Evolutionary conservation across 257 asterid genomes (phyloP).

Genomic region (Solanum ossicruentum): DNA sequence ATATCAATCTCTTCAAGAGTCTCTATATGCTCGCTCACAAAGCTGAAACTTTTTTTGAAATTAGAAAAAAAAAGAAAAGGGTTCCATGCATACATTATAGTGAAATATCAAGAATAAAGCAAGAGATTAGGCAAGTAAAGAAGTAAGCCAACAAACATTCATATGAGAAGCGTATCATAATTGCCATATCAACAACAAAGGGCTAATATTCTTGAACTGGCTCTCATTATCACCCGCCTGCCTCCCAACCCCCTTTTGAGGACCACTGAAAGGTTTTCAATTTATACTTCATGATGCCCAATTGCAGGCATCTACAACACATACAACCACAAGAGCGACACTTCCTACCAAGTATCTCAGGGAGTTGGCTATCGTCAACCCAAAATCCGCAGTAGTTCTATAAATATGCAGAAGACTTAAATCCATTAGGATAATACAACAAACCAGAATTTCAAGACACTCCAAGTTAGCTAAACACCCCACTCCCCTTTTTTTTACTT

Average conservation of each 20-base stretch:
- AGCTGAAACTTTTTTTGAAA: slow-evolving; percentile 31
- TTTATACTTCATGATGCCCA: neutral
- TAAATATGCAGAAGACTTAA: neutral
- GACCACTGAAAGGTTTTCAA: neutral
- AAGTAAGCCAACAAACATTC: neutral
- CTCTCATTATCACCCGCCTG: too few relatives aligned
- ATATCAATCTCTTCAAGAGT: slow-evolving; percentile 95
- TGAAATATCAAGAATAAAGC: neutral
- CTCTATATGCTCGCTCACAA: slow-evolving; percentile 97
- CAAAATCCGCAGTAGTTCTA: neutral
- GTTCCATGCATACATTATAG: neutral
- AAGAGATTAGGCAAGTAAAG: neutral
- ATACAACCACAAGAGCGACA: neutral
- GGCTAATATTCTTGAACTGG: neutral
- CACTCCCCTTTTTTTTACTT: neutral
- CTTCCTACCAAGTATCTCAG: neutral
- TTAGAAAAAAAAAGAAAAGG: too few relatives aligned
- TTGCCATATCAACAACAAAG: neutral
- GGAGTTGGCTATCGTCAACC: neutral
- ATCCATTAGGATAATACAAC: neutral
- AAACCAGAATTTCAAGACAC: neutral
- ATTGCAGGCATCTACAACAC: neutral
- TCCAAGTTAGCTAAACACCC: neutral
- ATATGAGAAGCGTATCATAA: too few relatives aligned
- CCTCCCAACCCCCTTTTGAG: too few relatives aligned